Conservation (phyloP, 352 stramenopile genomes). For the Globisporangium paddicum region DNA sequence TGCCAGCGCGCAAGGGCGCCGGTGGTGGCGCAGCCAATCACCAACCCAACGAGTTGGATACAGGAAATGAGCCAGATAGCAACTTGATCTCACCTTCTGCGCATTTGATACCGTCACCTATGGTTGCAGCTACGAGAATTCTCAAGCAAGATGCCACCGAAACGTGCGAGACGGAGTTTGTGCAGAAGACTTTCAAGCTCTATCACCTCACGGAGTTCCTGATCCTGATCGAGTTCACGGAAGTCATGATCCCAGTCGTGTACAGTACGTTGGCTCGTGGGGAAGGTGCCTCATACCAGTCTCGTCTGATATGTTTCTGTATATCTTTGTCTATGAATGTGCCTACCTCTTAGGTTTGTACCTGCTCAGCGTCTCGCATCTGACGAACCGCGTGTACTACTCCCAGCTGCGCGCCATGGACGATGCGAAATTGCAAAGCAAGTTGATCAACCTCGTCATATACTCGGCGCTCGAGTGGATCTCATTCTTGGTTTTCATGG, state of each 20-base stretch:
- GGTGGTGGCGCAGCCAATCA: too few relatives aligned
- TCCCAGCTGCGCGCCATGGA: background rate
- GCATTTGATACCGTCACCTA: too few relatives aligned
- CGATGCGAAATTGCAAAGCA: background rate
- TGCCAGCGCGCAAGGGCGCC: too few relatives aligned
- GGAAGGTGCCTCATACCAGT: too few relatives aligned
- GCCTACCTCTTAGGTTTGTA: background rate
- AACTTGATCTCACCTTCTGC: background rate
- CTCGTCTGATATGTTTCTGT: too few relatives aligned
- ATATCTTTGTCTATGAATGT: too few relatives aligned
- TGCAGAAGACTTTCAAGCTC: background rate
- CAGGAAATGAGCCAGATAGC: too few relatives aligned
- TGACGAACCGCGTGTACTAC: background rate
- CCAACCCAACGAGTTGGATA: too few relatives aligned
- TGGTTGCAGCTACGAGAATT: background rate
- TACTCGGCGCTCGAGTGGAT: background rate
- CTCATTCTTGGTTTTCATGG: background rate
- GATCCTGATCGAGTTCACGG: background rate
- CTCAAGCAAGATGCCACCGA: background rate
- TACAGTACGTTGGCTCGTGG: background rate
- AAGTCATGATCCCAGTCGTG: background rate
- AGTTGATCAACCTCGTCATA: background rate
- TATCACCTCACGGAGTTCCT: background rate
- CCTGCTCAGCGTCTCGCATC: background rate
- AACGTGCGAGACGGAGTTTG: background rate